A percentile compares a stretch with the other conserved stretches of the same genome.
Conservation (phyloP, 2,329 filamentous ascomycete species). For the Nothophoma quercina region DNA sequence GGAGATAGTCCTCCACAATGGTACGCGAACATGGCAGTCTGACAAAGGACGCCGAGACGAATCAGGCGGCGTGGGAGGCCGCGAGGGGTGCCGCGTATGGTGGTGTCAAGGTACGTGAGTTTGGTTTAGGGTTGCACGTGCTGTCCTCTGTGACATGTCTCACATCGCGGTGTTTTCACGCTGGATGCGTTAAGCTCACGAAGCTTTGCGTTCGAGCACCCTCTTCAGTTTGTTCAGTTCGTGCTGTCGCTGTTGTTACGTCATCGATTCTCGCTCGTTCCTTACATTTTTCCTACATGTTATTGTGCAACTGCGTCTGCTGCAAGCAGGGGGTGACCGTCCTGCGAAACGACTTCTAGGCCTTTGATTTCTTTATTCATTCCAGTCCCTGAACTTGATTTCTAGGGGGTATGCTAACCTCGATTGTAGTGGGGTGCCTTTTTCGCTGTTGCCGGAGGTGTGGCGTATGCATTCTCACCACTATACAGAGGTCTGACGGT, state of each 20-base stretch:
- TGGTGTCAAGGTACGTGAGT: slow-evolving; percentile 65
- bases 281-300: background rate
- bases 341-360: too few species aligned
- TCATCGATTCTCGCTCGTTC: background rate
- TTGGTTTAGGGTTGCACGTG: background rate
- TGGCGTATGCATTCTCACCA: slow-evolving; percentile 71
- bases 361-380: too few species aligned
- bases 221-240: too few species aligned
- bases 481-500: slow-evolving; percentile 67
- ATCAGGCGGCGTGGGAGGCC: slow-evolving; percentile 75
- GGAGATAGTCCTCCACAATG: slow-evolving; percentile 14
- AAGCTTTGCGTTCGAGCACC: too few species aligned
- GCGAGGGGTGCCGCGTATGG: slow-evolving; percentile 71
- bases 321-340: too few species aligned
- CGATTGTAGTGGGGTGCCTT: slow-evolving; percentile 79
- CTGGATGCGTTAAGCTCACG: too few species aligned
- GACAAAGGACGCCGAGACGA: slow-evolving; percentile 69
- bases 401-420: too few species aligned
- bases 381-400: too few species aligned
- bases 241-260: background rate
- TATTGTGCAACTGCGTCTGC: too few species aligned
- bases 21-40: slow-evolving; percentile 65
- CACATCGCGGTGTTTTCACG: background rate
- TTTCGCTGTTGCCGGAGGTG: slow-evolving; percentile 66
- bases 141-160: background rate